These are phyloP conservation scores for Phyllosticta citrichinensis DNA, from an alignment of 2,329 filamentous ascomycete species.

Conservation along the genomic window DNA sequence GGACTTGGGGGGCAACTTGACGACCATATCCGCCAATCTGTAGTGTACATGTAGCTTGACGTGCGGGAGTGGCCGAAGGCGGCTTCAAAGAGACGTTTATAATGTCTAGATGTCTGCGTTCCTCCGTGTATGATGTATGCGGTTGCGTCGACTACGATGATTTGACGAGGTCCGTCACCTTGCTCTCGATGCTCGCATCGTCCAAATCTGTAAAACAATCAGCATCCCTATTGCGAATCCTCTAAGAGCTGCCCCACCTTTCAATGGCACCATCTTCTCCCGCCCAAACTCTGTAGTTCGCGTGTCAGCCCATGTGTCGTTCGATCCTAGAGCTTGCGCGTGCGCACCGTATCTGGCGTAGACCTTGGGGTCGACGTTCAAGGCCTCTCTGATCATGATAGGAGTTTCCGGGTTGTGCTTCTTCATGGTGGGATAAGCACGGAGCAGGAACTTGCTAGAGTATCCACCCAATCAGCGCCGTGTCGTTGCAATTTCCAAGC, in stretches of 20 bases:
- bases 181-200: slow-evolving; percentile 61
- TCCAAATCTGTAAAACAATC: slow-evolving; percentile 44
- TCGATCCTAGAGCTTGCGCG: background rate
- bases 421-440: slow-evolving; percentile 97
- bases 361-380: slow-evolving; percentile 72
- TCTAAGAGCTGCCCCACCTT: slow-evolving; percentile 34
- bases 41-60: background rate
- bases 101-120: background rate
- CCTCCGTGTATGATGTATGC: background rate
- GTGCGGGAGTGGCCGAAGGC: background rate
- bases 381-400: slow-evolving; percentile 89
- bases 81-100: background rate
- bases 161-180: slow-evolving; percentile 54
- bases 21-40: background rate
- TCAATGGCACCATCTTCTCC: slow-evolving; percentile 55
- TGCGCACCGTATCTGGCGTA: slow-evolving; percentile 83
- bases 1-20: slow-evolving; percentile 12
- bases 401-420: slow-evolving; percentile 92
- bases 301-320: background rate
- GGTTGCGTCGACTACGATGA: slow-evolving; percentile 9
- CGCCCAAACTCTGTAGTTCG: slow-evolving; percentile 49
- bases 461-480: slow-evolving; percentile 6
- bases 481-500: slow-evolving; percentile 3
- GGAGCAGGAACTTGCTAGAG: slow-evolving; percentile 72
- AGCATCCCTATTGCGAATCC: slow-evolving; percentile 3